phyloP scores from a whole-genome alignment of 2,329 filamentous ascomycete species.

The Phoma sp. region DNA sequence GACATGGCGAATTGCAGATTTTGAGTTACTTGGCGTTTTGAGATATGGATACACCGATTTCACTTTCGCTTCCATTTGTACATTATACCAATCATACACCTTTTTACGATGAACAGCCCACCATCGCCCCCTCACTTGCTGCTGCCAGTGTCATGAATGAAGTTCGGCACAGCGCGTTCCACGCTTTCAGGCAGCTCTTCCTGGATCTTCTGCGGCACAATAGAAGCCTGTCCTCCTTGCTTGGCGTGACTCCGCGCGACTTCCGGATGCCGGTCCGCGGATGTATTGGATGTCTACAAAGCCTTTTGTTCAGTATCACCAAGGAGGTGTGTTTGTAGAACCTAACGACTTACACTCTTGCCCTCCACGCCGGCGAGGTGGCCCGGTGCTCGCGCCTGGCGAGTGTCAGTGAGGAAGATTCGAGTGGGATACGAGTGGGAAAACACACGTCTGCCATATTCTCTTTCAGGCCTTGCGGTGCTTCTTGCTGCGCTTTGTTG shows the following conservation, averaged over 20 bases:
- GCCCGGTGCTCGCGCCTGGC: conserved; percentile 2
- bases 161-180: no score
- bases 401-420: background rate
- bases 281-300: background rate
- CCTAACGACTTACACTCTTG: conserved; percentile 1
- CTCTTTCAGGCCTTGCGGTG: conserved; percentile 47
- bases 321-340: no score
- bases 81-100: conserved; percentile 2
- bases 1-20: conserved; percentile 4
- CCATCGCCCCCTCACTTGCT: background rate
- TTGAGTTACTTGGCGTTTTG: conserved; percentile 2
- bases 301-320: no score
- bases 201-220: background rate
- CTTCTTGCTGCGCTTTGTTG: conserved; percentile 47
- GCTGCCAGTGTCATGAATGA: no score
- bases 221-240: background rate
- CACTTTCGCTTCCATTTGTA: conserved; percentile 1
- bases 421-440: accelerated
- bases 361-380: conserved; percentile 7
- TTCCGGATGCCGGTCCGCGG: background rate
- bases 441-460: conserved; percentile 22
- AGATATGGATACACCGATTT: background rate
- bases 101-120: background rate
- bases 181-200: no score
- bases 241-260: background rate